phyloP scores from a whole-genome alignment of 2,329 filamentous ascomycete species.

The Paecilomyces sp. region DNA sequence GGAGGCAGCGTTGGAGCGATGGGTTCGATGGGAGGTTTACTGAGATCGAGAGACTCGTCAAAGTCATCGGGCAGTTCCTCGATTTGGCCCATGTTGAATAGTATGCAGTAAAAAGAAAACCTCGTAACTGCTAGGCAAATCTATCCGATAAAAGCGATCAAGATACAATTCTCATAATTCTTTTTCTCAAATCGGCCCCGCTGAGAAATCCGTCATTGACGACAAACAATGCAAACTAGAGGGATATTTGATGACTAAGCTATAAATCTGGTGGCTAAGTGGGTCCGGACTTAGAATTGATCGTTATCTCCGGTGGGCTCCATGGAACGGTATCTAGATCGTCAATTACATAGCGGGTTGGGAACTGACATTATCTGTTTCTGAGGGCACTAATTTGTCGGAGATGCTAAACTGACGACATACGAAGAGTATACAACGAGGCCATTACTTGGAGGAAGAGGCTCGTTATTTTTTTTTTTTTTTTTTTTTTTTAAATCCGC shows the following conservation, averaged over 20 bases:
- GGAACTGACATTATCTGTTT: too few species aligned
- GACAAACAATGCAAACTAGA: not conserved
- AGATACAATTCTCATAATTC: not conserved
- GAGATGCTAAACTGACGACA: too few species aligned
- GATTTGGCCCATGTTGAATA: conserved; percentile 43
- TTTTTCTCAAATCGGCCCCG: not conserved
- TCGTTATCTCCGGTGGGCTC: not conserved
- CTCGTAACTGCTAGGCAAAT: not conserved
- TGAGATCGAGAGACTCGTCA: conserved; percentile 39
- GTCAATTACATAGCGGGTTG: too few species aligned
- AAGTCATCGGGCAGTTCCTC: conserved; percentile 47
- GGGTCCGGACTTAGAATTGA: not conserved
- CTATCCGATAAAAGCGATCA: not conserved
- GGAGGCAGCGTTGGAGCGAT: conserved; percentile 1
- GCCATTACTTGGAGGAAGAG: too few species aligned
- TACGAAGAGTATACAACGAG: too few species aligned
- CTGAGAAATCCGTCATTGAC: not conserved
- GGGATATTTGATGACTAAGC: not conserved
- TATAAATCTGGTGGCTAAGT: not conserved
- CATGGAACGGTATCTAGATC: not conserved
- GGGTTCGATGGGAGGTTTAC: conserved; percentile 19
- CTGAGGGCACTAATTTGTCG: too few species aligned
- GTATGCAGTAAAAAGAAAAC: not conserved
- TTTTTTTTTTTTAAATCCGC: too few species aligned
- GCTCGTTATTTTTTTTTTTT: too few species aligned